Evolutionary conservation across 2,329 filamentous ascomycete genomes (phyloP), one percentile per base, ranked within the genome.

Genomic region (Intubia oerlemansii): DNA sequence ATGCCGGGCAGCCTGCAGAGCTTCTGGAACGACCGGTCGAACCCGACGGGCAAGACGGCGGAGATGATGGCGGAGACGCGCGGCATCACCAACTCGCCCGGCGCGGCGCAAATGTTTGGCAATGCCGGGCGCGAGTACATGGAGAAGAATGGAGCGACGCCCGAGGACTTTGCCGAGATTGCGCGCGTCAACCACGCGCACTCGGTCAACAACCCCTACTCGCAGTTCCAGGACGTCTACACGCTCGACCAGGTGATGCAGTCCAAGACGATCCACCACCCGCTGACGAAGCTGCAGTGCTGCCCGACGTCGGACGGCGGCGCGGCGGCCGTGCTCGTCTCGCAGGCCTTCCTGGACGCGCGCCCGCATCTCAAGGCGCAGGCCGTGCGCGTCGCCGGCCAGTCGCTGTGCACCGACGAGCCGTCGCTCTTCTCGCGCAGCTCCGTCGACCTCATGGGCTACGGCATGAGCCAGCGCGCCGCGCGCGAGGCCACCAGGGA

Each of bases 231-330:
- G 44, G 69, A 90, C 44, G 79, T 85, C 47, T 95, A 95, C 57
- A 78, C 77, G 1, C 67, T 74, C 23, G 78, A 92, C 18, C 73
- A 95, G 52, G 62, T 95, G 47, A 51, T 80, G 45, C 58, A 73
- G 21, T 56, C 79, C 0, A 59, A 79, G 34, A 77, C 70, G 62
- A 79, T 95, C 50, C 71, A 80, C 53, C 68, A 69, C 38, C 85
- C 85, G 11, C 63, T 95, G 32, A 95, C 88, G 33, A 95, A 93
- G 54, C 71, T 95, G n/a, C 88, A 95, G 56, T 95, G 85, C 64
- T 93, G 85, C 53, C 85, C 88, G 2, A 95, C 85, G 1, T 91
- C 81, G 0, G 88, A 95, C 50, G 85, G 85, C 27, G 79, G 74
- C 26, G 85, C 82, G 1, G 82, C 88, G 1, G 80, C 79, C 10